Evolutionary conservation across 2,329 filamentous ascomycete species (phyloP).

Genomic region (Fusarium temperatum): DNA sequence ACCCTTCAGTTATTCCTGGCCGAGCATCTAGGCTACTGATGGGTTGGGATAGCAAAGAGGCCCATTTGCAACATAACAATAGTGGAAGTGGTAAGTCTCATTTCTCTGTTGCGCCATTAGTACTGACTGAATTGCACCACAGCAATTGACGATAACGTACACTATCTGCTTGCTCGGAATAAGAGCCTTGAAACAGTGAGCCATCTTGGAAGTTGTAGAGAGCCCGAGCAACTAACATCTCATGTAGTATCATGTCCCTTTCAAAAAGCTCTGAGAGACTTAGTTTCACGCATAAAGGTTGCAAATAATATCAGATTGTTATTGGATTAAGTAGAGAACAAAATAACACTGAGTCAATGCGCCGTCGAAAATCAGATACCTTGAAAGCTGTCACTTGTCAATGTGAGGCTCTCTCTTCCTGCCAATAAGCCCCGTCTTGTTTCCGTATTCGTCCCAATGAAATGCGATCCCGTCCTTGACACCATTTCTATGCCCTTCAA

Average conservation of each 20-base stretch:
- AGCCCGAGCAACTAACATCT: slow-evolving; percentile 3
- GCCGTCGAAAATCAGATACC: slow-evolving; percentile 40
- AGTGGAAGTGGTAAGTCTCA: slow-evolving; percentile 42
- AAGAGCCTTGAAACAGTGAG: slow-evolving; percentile 48
- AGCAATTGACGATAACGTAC: slow-evolving; percentile 51
- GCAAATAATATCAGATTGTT: slow-evolving; percentile 3
- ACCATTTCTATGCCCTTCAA: slow-evolving; percentile 43
- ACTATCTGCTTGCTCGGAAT: slow-evolving; percentile 43
- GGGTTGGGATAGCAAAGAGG: slow-evolving; percentile 53
- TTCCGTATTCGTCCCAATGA: slow-evolving; percentile 40
- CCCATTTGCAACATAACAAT: slow-evolving; percentile 47
- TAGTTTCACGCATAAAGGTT: not conserved
- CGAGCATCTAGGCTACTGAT: slow-evolving; percentile 47
- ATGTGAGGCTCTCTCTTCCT: slow-evolving; percentile 27
- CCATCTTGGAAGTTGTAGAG: not conserved
- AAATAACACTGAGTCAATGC: slow-evolving; percentile 37
- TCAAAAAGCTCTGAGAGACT: slow-evolving; percentile 26
- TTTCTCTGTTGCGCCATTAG: no score
- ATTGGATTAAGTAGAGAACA: slow-evolving; percentile 33
- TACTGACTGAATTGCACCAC: not conserved
- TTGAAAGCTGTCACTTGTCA: slow-evolving; percentile 29
- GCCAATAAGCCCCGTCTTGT: slow-evolving; percentile 37
- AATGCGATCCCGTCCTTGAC: slow-evolving; percentile 45
- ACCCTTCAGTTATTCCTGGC: slow-evolving; percentile 42
- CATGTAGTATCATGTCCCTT: slow-evolving; percentile 43